Base-by-base conservation (phyloP, 139 green algal genomes). In the Chlamydomonas schloesseri region DNA sequence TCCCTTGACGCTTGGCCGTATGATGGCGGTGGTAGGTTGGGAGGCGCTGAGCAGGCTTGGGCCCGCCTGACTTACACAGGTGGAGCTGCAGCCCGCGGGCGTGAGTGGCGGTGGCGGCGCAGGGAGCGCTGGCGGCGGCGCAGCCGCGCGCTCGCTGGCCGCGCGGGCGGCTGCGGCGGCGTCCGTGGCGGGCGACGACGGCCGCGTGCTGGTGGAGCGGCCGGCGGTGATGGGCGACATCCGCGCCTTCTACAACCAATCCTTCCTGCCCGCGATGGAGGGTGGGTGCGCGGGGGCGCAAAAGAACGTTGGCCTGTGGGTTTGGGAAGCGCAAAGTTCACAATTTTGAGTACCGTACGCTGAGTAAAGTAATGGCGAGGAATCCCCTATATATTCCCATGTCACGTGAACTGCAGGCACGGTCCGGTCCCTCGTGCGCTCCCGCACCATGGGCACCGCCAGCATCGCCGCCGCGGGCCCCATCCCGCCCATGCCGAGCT, bases 171-270 rank as follows among this genome's bases (percentile, higher is more conserved):
- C 28, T 17, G 33, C 75, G 24, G 21, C 37, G 23, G 70, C 36
- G 70, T 18, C 70, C 2, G 36, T 6, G 23, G 23, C 37, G 21
- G 70, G 36, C 37, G 71, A 17, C 1, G 69, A 20, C 69, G 69
- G 34, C 34, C 1, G 15, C 20, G 23, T 6, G 21, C 13, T 3
- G 34, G 69, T 17, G 23, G 71, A 6, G 6, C 8, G 26, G 10
- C 1, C 42, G 26, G 64, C 77, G 26, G 42, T 67, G 6, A 36
- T 84, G 64, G 64, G 78, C 13, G 78, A 70, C 47, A 36, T 84
- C 3, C 78, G 78, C 23, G 8, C 78, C 10, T 84, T 84, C 50
- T 84, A 84, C 47, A 84, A 75, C 65, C 8, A 15, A 1, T 9
- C 36, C 24, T 84, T 84, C 64, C 64, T 84, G 78, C 65, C 65